A percentile compares a stretch with the other conserved stretches of the same genome.
phyloP scores from a whole-genome alignment of 495 filamentous ascomycete genomes.

The Aspergillus kassunensis region DNA sequence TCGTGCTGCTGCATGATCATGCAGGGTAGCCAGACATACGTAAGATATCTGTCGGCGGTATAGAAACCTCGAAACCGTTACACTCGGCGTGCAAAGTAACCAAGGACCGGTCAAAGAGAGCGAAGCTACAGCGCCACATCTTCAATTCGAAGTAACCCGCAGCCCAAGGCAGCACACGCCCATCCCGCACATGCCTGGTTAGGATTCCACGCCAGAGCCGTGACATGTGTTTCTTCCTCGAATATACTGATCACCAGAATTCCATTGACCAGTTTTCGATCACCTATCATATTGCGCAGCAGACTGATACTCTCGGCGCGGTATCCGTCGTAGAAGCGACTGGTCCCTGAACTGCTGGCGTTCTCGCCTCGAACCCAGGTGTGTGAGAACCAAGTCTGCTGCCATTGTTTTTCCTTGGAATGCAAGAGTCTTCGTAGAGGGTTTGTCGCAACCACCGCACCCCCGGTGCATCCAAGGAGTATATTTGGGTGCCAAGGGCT shows the following conservation, averaged over 20 bases:
- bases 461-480: constrained; percentile 54
- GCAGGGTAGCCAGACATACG: constrained; percentile 8
- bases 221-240: constrained; percentile 56
- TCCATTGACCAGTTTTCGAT: constrained; percentile 33
- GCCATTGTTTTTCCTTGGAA: constrained; percentile 50
- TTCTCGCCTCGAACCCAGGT: constrained; percentile 48
- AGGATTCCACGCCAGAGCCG: constrained; percentile 61
- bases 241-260: constrained; percentile 46
- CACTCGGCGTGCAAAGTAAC: neutral
- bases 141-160: constrained; percentile 64
- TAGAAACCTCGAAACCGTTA: neutral
- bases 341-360: constrained; percentile 34
- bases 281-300: constrained; percentile 28
- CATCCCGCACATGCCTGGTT: constrained; percentile 59
- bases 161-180: constrained; percentile 59
- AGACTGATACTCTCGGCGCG: constrained; percentile 43
- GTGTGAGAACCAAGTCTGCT: constrained; percentile 60
- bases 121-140: constrained; percentile 50
- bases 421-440: constrained; percentile 53
- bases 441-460: constrained; percentile 51
- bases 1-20: neutral
- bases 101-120: neutral
- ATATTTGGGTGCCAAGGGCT: constrained; percentile 51
- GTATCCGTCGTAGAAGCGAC: constrained; percentile 58
- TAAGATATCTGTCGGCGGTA: neutral